Conservation (phyloP, 2,329 filamentous ascomycete genomes). For the Dothideomycetes sp. region DNA sequence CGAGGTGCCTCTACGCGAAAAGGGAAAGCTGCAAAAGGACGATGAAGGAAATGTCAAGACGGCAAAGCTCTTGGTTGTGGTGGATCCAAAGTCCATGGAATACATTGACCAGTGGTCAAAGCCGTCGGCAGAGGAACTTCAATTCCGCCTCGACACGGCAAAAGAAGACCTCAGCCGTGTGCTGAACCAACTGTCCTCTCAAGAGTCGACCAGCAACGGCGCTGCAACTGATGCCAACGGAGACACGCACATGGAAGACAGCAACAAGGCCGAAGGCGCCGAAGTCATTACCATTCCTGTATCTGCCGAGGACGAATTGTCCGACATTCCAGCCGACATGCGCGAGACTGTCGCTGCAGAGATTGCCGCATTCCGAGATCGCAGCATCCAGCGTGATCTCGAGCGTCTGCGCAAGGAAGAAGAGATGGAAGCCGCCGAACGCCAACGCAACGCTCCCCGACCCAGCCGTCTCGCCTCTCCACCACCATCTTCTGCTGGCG, state of each 20-base stretch:
- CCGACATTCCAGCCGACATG: conserved; percentile 94
- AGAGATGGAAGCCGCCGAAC: conserved; percentile 80
- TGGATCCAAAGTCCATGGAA: conserved; percentile 73
- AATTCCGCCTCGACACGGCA: conserved; percentile 62
- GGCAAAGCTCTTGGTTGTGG: conserved; percentile 38
- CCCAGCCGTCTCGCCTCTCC: conserved; percentile 64
- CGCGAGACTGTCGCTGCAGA: conserved; percentile 88
- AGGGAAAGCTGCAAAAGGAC: conserved; percentile 38
- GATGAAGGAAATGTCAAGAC: conserved; percentile 32
- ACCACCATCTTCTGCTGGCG: conserved; percentile 48
- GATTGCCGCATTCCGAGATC: conserved; percentile 87
- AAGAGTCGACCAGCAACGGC: conserved; percentile 14
- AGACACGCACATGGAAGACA: conserved; percentile 61
- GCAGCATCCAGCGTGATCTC: conserved; percentile 78
- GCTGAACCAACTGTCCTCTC: conserved; percentile 36
- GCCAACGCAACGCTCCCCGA: conserved; percentile 57
- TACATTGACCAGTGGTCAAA: conserved; percentile 76
- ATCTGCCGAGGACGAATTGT: conserved; percentile 77
- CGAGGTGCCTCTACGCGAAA: conserved; percentile 70
- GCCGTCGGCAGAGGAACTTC: conserved; percentile 49
- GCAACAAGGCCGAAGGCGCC: conserved; percentile 50
- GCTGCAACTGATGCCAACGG: conserved; percentile 49
- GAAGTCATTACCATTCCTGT: conserved; percentile 88
- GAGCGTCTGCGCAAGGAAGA: conserved; percentile 84
- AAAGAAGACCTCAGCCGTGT: conserved; percentile 58